Conservation (phyloP, 306 rosid species). For the Vigna nakashimae region DNA sequence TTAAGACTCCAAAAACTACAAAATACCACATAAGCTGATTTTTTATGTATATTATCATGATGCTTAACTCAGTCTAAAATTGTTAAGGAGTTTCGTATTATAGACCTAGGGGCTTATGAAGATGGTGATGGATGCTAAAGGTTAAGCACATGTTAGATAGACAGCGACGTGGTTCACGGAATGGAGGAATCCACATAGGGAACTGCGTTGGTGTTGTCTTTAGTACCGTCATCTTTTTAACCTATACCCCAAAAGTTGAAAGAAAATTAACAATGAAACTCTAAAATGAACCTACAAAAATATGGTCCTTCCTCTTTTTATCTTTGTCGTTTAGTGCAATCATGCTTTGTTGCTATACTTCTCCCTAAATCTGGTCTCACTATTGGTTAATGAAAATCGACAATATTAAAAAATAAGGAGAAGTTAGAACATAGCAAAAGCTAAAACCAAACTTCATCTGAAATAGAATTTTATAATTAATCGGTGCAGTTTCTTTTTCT, state of each 20-base stretch:
- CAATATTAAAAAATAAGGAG: neutral
- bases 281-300: neutral
- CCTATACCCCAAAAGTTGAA: constrained; percentile 12
- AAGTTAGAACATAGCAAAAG: neutral
- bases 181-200: constrained; percentile 27
- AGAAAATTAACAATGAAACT: neutral
- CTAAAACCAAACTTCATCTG: neutral
- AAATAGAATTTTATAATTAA: neutral
- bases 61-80: neutral
- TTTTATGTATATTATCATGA: neutral
- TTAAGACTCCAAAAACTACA: neutral
- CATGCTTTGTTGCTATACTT: neutral
- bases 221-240: constrained; percentile 23
- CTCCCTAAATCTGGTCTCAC: neutral
- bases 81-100: neutral
- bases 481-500: neutral
- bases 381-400: neutral
- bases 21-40: neutral
- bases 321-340: neutral
- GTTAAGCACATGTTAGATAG: constrained; percentile 30
- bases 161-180: constrained; percentile 15
- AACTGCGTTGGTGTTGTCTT: constrained; percentile 20
- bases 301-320: neutral
- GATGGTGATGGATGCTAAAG: constrained; percentile 20
- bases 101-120: constrained; percentile 41